These are phyloP conservation scores for Cystobasidium sp. DNA, from an alignment of 1,284 basidiomycete genomes.

Conservation along the genomic window DNA sequence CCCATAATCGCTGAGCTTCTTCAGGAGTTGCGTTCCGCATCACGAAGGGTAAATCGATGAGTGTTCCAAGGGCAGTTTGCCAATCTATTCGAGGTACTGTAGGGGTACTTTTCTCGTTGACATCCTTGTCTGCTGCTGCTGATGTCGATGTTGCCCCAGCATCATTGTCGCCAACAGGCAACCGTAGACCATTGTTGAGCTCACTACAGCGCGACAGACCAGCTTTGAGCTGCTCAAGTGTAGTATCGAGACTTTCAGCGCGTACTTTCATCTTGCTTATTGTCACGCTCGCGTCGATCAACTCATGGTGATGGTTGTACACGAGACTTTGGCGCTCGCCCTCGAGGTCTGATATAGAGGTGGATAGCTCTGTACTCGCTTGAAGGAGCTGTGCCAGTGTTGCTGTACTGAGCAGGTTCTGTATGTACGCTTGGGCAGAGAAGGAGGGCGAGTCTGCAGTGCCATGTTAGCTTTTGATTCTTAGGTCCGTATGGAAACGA, in stretches of 20 bases:
- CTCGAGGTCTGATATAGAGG: constrained; percentile 82
- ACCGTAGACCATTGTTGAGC: constrained; percentile 29
- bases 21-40: constrained; percentile 38
- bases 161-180: background rate
- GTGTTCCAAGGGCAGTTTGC: constrained; percentile 24
- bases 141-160: background rate
- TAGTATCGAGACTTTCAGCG: constrained; percentile 76
- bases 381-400: constrained; percentile 72
- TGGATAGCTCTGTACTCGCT: constrained; percentile 74
- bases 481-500: background rate
- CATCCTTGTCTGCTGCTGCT: background rate
- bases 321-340: constrained; percentile 86
- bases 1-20: constrained; percentile 47
- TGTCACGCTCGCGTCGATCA: constrained; percentile 83
- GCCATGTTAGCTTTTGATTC: background rate
- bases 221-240: constrained; percentile 75
- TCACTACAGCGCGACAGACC: constrained; percentile 64
- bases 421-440: constrained; percentile 35
- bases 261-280: constrained; percentile 83
- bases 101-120: background rate
- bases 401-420: constrained; percentile 71
- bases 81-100: constrained; percentile 14
- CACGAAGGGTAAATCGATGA: constrained; percentile 37
- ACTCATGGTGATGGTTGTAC: constrained; percentile 91
- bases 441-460: constrained; percentile 35